Conservation (phyloP, 352 stramenopile genomes). For the Globisporangium heterothallicum region DNA sequence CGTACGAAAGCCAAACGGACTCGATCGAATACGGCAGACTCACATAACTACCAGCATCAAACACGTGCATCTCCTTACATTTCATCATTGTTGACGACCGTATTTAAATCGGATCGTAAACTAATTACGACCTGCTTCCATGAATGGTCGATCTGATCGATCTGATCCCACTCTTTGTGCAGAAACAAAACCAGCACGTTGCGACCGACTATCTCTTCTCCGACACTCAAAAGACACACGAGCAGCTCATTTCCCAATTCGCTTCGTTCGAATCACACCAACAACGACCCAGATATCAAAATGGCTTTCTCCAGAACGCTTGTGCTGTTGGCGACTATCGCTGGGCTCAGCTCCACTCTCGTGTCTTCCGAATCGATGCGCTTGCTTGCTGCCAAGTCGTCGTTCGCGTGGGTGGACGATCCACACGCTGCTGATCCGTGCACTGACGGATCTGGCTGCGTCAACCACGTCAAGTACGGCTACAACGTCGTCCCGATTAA, state of each 20-base stretch:
- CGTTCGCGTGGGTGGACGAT: conserved; percentile 41
- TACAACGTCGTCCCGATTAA: conserved; percentile 41
- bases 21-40: not conserved
- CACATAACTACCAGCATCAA: not conserved
- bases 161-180: not conserved
- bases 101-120: not conserved
- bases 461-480: conserved; percentile 49
- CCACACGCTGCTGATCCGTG: conserved; percentile 37
- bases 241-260: conserved; percentile 12
- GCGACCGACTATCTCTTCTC: too few relatives aligned
- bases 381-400: not conserved
- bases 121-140: not conserved
- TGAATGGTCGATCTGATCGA: not conserved
- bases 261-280: conserved; percentile 4
- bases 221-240: too few relatives aligned
- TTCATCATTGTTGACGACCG: not conserved
- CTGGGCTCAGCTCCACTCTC: not conserved
- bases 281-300: not conserved
- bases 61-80: not conserved
- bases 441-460: conserved; percentile 22
- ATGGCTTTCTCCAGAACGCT: conserved; percentile 1
- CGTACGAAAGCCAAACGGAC: conserved; percentile 1
- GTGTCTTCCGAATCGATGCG: conserved; percentile 9
- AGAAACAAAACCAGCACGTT: not conserved
- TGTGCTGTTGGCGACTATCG: not conserved